Conservation (phyloP, 768 basidiomycete species). For the Rhodotorula graminis region DNA sequence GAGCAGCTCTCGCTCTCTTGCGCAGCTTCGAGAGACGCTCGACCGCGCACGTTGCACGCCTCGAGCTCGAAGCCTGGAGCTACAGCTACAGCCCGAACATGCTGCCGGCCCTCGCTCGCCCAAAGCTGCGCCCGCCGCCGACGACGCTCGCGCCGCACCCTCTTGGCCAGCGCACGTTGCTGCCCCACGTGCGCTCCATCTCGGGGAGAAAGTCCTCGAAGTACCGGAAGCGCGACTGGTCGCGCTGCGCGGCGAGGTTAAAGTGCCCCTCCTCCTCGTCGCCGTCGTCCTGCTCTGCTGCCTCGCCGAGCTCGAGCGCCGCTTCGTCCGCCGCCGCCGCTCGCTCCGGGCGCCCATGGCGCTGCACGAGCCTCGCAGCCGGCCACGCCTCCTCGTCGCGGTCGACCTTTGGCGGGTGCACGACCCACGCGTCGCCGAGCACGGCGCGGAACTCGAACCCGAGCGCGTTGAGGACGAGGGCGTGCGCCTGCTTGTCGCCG, state of each 20-base stretch:
- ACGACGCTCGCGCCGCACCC: conserved; percentile 9
- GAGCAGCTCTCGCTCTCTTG: too few species aligned
- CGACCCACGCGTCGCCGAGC: conserved; percentile 7
- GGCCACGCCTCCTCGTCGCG: conserved; percentile 15
- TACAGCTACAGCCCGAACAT: conserved; percentile 9
- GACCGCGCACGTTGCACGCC: too few species aligned
- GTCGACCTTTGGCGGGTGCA: conserved; percentile 22
- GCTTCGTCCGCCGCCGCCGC: not conserved
- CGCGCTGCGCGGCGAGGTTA: conserved; percentile 14
- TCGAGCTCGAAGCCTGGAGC: too few species aligned
- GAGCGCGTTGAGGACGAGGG: conserved; percentile 17
- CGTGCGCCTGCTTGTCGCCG: conserved; percentile 27
- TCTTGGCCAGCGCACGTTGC: conserved; percentile 13
- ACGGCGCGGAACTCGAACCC: conserved; percentile 10
- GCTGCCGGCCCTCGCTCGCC: not conserved
- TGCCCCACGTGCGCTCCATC: conserved; percentile 1
- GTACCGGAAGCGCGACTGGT: conserved; percentile 17
- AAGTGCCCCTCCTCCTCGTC: conserved; percentile 8
- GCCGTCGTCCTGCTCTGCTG: not conserved
- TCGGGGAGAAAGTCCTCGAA: conserved; percentile 26
- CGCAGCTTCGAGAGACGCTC: too few species aligned
- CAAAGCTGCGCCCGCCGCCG: conserved; percentile 7
- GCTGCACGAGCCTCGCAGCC: not conserved
- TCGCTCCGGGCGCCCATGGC: not conserved
- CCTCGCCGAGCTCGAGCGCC: not conserved